Base-by-base conservation (phyloP, 139 green algal genomes). In the Volvox africanus region DNA sequence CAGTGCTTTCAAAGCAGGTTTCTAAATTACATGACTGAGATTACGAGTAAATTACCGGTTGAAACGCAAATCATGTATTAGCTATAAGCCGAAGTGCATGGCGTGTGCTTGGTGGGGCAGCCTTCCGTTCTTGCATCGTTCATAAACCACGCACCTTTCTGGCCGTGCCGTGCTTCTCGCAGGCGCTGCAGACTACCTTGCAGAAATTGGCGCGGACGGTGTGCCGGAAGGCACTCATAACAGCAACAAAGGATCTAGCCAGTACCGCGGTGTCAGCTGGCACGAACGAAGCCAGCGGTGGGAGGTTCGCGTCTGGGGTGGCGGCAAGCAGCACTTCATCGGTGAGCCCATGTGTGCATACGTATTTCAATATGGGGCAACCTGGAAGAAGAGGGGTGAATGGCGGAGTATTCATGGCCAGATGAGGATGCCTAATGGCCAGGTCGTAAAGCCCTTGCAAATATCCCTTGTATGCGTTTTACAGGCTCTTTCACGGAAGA, bases 281-380 rank as follows among this genome's bases (percentile, higher is more conserved):
- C 93, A 95, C 37, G 92, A 93, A 85, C 81, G 88, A 14, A 94
- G 89, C 73, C 92, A 94, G 84, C 93, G 92, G 22, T 94, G 92
- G 93, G 92, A 94, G 92, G 93, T 94, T 78, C 92, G 94, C 33
- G 94, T 94, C 33, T 96, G 92, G 92, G 92, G 92, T 61, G 88
- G 92, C 65, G 94, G 94, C 89, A 94, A 94, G 80, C 94, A 95
- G 88, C 94, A 96, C 77, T 96, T 96, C 91, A 93, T 96, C 30
- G 94, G 80, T 92, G n/a, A 73, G 65, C 24, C 65, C 11, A 28
- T 73, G 11, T 12, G 65, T 55, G 44, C 44, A 5, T 55, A 55
- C 44, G 44, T 55, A 55, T 55, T 9, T 55, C 44, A 55, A 55
- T 9, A 55, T 14, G 9, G 44, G 44, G 44, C 44, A 55, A 55